Base-by-base conservation (phyloP, 2,329 filamentous ascomycete species). In the Rhynchosporium secalis region DNA sequence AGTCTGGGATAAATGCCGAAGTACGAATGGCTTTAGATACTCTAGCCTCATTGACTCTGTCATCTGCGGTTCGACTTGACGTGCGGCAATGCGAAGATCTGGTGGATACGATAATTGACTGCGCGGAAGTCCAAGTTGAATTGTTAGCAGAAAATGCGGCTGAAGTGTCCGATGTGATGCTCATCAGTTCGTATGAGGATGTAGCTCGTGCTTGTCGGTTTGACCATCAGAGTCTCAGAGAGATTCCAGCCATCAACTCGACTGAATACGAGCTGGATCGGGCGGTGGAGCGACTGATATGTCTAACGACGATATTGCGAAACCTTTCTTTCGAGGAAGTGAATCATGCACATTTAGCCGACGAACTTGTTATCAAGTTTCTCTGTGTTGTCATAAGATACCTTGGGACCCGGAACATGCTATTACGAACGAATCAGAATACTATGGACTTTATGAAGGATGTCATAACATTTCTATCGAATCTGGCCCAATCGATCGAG, bases 381-480 rank as follows among this genome's bases (percentile, higher is more conserved):
- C 78, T 97, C 8, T 92, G 91, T 62, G 87, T 87, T 51, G 85
- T 93, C 3, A 92, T 98, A 66, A 84, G 92, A 63, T 91, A 95
- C 68, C 81, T 98, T 13, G 95, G 94, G 36, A 97, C 93, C 3
- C 88, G 92, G 13, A 92, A 92, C 69, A 91, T 94, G 82, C 83
- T 98, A 36, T 78, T 98, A 47, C 86, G 92, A 45, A 91, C 87
- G 3, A 84, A 95, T 68, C 81, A 84, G 72, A 96, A 97, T 76
- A 95, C 90, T 0, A 80, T 97, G 68, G 95, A 99, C 75, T 94
- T 98, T 71, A 96, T 97, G 91, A 99, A 99, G 77, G 95, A 99
- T 75, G 81, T 92, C 36, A 86, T 98, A 62, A 88, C 92, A 15
- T 86, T 96, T 68, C 80, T 99, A 60, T 97, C 94, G 61, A 98